phyloP scores from a whole-genome alignment of 1,284 basidiomycete species.

The Porogramme epimiltina region DNA sequence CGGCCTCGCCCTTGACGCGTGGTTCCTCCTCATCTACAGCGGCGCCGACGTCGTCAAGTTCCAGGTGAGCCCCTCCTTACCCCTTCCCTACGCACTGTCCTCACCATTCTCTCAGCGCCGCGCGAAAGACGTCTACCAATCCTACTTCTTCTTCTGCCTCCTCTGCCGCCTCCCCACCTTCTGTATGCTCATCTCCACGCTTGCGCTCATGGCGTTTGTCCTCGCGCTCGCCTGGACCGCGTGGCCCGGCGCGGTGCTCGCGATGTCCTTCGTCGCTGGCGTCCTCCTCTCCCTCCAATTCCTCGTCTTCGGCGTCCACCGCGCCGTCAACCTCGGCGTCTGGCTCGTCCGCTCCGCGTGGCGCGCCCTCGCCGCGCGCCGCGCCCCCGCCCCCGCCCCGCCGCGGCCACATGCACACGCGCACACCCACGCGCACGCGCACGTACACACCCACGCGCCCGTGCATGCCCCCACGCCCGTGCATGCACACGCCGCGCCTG shows the following conservation, averaged over 20 bases:
- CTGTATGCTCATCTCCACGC: constrained; percentile 53
- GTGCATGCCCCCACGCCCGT: no score
- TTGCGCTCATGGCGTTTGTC: constrained; percentile 60
- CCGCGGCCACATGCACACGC: background rate
- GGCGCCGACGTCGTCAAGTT: constrained; percentile 48
- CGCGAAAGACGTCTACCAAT: constrained; percentile 56
- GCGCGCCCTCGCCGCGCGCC: background rate
- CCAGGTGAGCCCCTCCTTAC: constrained; percentile 48
- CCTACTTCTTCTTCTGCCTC: constrained; percentile 67
- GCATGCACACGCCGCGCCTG: constrained; percentile 31
- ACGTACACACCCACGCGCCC: background rate
- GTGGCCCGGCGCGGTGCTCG: constrained; percentile 61
- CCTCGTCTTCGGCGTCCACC: constrained; percentile 56
- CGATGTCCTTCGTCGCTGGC: constrained; percentile 58
- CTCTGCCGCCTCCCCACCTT: constrained; percentile 62
- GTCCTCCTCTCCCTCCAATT: constrained; percentile 63
- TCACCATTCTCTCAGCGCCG: constrained; percentile 37
- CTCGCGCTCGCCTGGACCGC: constrained; percentile 58
- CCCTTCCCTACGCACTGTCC: constrained; percentile 4
- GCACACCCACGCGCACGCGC: background rate
- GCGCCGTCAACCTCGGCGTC: constrained; percentile 24
- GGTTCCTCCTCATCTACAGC: constrained; percentile 63
- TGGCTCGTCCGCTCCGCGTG: constrained; percentile 15
- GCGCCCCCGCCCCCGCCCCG: background rate
- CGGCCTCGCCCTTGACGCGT: constrained; percentile 59